Percentiles rank a stretch among this genome's conserved stretches.
Evolutionary conservation across 352 stramenopile genomes (phyloP).

Genomic region (Phytophthora gonapodyides): DNA sequence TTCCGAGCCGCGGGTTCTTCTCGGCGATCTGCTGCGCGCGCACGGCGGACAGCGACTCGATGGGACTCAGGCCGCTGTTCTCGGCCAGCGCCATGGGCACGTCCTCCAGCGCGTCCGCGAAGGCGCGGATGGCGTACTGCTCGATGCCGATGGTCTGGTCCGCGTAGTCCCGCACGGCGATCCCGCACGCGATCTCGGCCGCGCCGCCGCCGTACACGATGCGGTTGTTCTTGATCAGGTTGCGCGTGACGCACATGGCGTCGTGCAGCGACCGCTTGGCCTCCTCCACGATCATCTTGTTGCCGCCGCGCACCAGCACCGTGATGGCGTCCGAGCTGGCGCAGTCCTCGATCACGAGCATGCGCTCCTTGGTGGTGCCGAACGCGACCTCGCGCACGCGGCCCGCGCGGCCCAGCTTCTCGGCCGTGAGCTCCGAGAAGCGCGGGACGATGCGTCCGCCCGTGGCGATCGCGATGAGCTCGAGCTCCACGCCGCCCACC

Average conservation of each 20-base stretch:
- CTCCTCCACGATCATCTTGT: constrained; percentile 99
- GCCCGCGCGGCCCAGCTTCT: constrained; percentile 97
- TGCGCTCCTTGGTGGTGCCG: constrained; percentile 97
- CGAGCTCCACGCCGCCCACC: constrained; percentile 99
- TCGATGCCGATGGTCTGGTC: constrained; percentile 85
- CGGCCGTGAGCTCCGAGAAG: constrained; percentile 96
- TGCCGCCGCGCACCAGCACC: constrained; percentile 97
- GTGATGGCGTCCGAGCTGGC: constrained; percentile 98
- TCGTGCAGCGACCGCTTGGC: constrained; percentile 99
- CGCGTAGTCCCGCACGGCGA: constrained; percentile 92
- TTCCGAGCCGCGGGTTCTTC: constrained; percentile 95
- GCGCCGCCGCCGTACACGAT: constrained; percentile 99
- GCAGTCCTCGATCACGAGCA: constrained; percentile 99
- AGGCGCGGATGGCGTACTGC: constrained; percentile 98
- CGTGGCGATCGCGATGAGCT: constrained; percentile 99
- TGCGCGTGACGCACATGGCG: constrained; percentile 99
- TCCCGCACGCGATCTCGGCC: constrained; percentile 97
- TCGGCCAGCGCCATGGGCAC: constrained; percentile 99
- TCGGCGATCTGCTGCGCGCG: constrained; percentile 95
- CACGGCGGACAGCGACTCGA: constrained; percentile 97
- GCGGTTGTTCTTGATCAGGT: constrained; percentile 99
- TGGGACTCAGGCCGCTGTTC: constrained; percentile 98
- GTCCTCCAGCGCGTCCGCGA: constrained; percentile 99
- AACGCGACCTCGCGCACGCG: constrained; percentile 97
- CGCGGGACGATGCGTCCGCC: constrained; percentile 98